These are phyloP conservation scores for Protomyces pachydermus DNA, from an alignment of 1,139 yeast species.

Conservation along the genomic window DNA sequence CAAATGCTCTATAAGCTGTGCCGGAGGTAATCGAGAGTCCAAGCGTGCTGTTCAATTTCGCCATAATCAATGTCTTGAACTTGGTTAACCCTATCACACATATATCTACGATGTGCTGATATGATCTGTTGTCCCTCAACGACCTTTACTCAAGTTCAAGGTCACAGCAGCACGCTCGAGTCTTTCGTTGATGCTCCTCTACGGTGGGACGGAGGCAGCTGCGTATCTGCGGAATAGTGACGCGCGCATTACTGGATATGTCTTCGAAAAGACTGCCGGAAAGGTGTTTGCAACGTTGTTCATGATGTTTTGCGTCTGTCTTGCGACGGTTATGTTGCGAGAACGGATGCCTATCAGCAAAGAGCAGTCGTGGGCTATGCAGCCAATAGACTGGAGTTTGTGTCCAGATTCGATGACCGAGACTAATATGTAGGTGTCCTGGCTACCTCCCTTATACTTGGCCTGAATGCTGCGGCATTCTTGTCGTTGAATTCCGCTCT, in stretches of 20 bases:
- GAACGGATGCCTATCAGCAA: neutral
- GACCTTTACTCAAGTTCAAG: no score
- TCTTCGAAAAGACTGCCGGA: neutral
- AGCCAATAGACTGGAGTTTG: neutral
- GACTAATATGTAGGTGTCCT: neutral
- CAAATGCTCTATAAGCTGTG: no score
- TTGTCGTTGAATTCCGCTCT: neutral
- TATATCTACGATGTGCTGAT: no score
- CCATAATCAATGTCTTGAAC: no score
- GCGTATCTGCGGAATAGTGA: neutral
- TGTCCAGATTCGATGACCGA: neutral
- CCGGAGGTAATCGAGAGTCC: no score
- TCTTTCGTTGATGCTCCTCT: neutral
- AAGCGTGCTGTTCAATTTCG: no score
- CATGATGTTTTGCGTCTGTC: neutral
- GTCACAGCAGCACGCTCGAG: no score
- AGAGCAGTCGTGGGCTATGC: neutral
- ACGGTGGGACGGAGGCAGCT: neutral
- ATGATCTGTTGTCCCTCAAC: no score
- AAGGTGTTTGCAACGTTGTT: neutral
- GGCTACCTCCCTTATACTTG: neutral
- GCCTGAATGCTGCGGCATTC: neutral
- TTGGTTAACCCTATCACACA: no score
- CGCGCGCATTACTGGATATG: neutral
- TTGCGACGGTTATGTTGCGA: neutral